phyloP scores from a whole-genome alignment of 192 early-diverging fungal genomes.

The Dissophora globulifera region DNA sequence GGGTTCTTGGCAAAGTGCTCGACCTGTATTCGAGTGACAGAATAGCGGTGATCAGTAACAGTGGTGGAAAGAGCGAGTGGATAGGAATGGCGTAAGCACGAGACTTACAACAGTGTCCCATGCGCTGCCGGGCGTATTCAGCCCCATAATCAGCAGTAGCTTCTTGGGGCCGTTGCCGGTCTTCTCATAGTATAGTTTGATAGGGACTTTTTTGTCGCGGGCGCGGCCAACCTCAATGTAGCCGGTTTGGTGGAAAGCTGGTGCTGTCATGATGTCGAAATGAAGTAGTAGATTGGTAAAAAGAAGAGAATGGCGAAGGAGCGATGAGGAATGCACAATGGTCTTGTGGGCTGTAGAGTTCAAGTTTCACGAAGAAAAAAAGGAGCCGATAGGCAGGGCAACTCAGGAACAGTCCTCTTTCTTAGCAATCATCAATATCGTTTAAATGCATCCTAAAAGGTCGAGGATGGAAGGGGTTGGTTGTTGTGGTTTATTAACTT shows the following conservation, averaged over 20 bases:
- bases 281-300: too few relatives aligned
- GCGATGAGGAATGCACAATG: background rate
- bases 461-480: too few relatives aligned
- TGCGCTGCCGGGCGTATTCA: constrained; percentile 28
- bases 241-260: constrained; percentile 43
- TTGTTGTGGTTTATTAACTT: too few relatives aligned
- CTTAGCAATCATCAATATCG: too few relatives aligned
- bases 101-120: constrained; percentile 41
- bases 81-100: background rate
- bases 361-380: too few relatives aligned
- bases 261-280: constrained; percentile 7
- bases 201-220: constrained; percentile 46
- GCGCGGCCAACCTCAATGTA: constrained; percentile 52
- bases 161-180: constrained; percentile 77
- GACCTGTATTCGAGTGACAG: constrained; percentile 55
- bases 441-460: too few relatives aligned
- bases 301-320: background rate
- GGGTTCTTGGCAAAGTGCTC: constrained; percentile 71
- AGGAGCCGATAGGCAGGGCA: too few relatives aligned
- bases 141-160: constrained; percentile 82
- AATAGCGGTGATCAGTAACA: too few relatives aligned
- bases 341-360: too few relatives aligned
- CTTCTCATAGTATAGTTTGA: constrained; percentile 83
- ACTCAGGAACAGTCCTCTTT: too few relatives aligned
- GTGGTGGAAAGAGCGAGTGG: background rate